Base-by-base conservation (phyloP, 2,329 filamentous ascomycete genomes). In the Sporothrix inflata region DNA sequence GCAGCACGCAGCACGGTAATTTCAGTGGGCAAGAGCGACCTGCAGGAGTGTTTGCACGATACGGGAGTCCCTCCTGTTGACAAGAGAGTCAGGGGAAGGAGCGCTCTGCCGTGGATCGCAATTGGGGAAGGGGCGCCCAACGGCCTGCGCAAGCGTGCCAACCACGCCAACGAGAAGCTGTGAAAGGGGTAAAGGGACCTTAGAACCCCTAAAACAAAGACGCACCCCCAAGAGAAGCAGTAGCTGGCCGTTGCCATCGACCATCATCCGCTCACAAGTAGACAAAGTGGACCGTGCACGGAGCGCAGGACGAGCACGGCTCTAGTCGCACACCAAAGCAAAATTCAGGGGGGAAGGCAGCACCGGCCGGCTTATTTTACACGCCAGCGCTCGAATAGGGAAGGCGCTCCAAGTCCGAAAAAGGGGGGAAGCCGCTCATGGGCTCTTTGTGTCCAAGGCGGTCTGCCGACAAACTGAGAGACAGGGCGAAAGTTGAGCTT, bases 261-360 rank as follows among this genome's bases (percentile, higher is more conserved):
- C 61, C 14, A n/a, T 61, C n/a, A n/a, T 57, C 67, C 49, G n/a
- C 49, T 45, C 53, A 63, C 14, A 24, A 63, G 68, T 19, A 47
- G 42, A 49, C 34, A 40, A 34, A 40, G 70, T 73, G 69, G 73
- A 16, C 14, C 71, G 71, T 71, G 74, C 73, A 75, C 73, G 73
- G 73, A 57, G 72, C 71, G 45, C 71, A 21, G 12, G 12, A 38
- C 49, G 71, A 30, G 21, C 72, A 60, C 11, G 27, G 69, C 69
- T 21, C 51, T 34, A 53, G 51, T 70, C n/a, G 66, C 53, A 40
- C 65, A 40, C 60, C 65, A 51, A 73, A 49, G 30, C 45, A 53
- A 45, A 73, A 72, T 75, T 75, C 74, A 75, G 74, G 74, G 74
- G 74, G 49, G 60, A 69, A 70, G 45, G 38, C 61, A 68, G 42